These are phyloP conservation scores for Trichoderma guizhouense DNA, from an alignment of 2,329 filamentous ascomycete species.

Conservation along the genomic window DNA sequence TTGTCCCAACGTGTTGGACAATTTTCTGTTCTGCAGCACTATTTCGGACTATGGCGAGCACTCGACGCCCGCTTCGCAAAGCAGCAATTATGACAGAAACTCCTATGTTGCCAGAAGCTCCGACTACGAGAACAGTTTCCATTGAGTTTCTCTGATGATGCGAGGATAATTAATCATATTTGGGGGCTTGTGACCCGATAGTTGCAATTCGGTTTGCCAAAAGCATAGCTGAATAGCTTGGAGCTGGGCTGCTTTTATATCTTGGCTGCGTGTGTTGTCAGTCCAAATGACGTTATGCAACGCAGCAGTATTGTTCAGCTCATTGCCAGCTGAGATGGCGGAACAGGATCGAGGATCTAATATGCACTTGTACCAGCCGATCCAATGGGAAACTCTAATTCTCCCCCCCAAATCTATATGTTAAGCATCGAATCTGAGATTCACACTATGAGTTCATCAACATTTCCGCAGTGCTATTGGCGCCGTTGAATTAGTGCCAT, in stretches of 20 bases:
- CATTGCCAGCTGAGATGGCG: background rate
- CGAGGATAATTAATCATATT: background rate
- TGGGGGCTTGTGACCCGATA: background rate
- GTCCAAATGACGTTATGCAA: background rate
- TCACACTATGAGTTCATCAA: background rate
- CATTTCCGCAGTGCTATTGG: background rate
- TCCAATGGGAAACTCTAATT: background rate
- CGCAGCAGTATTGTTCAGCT: background rate
- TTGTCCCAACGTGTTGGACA: background rate
- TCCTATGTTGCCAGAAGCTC: background rate
- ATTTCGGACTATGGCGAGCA: background rate
- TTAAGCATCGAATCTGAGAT: background rate
- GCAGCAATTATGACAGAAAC: background rate
- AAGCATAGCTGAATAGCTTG: background rate
- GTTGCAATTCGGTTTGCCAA: background rate
- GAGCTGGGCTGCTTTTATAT: background rate
- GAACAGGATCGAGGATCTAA: background rate
- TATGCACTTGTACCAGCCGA: background rate
- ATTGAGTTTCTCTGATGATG: background rate
- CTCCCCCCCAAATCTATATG: background rate
- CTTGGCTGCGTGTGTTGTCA: background rate
- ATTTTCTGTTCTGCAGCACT: background rate
- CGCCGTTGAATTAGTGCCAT: background rate
- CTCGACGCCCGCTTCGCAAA: background rate
- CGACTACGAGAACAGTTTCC: background rate